Evolutionary conservation across 805 yeast species (phyloP).

Genomic region (Lipomyces starkeyi): DNA sequence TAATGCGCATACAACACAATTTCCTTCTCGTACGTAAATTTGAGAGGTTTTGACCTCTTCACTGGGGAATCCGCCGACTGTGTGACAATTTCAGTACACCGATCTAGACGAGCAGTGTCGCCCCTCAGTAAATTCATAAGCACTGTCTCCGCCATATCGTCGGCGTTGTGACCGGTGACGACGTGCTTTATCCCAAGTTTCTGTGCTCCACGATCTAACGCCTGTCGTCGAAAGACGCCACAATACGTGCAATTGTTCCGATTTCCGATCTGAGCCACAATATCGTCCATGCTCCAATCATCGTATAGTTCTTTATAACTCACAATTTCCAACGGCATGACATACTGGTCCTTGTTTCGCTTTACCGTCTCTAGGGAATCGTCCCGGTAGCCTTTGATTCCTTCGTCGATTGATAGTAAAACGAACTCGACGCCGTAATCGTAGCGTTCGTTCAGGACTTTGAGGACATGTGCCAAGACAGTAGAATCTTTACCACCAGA

Average conservation of each 20-base stretch:
- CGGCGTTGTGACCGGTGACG: constrained; percentile 98
- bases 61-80: constrained; percentile 80
- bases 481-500: constrained; percentile 99
- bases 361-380: constrained; percentile 97
- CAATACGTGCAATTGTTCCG: constrained; percentile 96
- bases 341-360: constrained; percentile 84
- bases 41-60: constrained; percentile 93
- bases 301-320: constrained; percentile 82
- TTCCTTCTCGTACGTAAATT: constrained; percentile 95
- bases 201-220: constrained; percentile 93
- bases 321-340: constrained; percentile 77
- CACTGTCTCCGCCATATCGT: constrained; percentile 98
- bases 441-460: constrained; percentile 84
- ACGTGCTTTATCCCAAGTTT: constrained; percentile 85
- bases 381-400: constrained; percentile 95
- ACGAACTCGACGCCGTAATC: constrained; percentile 86
- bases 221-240: constrained; percentile 96
- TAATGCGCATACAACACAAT: constrained; percentile 97
- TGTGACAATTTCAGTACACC: constrained; percentile 85
- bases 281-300: constrained; percentile 98
- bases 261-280: constrained; percentile 91
- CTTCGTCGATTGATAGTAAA: constrained; percentile 90
- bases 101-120: constrained; percentile 91
- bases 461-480: constrained; percentile 86
- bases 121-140: constrained; percentile 93